Conservation (phyloP, 192 early-diverging fungal genomes). For the Gamsiella multidivaricata region DNA sequence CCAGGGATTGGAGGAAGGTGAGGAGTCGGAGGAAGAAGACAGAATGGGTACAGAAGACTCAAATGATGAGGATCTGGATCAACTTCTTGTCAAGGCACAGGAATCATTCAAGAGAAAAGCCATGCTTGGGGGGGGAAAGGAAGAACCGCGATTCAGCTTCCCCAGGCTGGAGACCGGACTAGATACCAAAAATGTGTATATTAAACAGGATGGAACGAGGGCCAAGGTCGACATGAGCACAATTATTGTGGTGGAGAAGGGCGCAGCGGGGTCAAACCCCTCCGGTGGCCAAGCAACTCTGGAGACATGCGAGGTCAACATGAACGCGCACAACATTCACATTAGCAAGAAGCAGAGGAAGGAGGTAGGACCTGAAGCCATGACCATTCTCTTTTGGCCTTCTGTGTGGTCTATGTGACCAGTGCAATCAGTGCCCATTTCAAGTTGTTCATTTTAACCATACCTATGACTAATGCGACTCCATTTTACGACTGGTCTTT, state of each 20-base stretch:
- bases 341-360: slow-evolving; percentile 50
- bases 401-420: neutral
- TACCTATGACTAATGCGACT: too few relatives aligned
- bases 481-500: neutral
- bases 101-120: slow-evolving; percentile 46
- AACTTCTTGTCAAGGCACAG: slow-evolving; percentile 53
- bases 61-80: slow-evolving; percentile 56
- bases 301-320: slow-evolving; percentile 40
- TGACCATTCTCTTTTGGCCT: neutral
- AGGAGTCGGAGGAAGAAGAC: too few relatives aligned
- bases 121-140: slow-evolving; percentile 17
- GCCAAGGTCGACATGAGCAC: slow-evolving; percentile 39
- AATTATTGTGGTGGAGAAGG: slow-evolving; percentile 45
- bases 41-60: too few relatives aligned
- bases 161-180: slow-evolving; percentile 59
- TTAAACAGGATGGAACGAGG: slow-evolving; percentile 28
- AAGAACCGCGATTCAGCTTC: slow-evolving; percentile 30
- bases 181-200: slow-evolving; percentile 48
- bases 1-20: slow-evolving; percentile 5
- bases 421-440: neutral
- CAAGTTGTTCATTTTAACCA: too few relatives aligned
- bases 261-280: slow-evolving; percentile 9
- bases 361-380: slow-evolving; percentile 37
- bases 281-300: slow-evolving; percentile 23
- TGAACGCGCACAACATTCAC: slow-evolving; percentile 43